Evolutionary conservation across 2,329 filamentous ascomycete species (phyloP).

Genomic region (Ophiobolus disseminans): DNA sequence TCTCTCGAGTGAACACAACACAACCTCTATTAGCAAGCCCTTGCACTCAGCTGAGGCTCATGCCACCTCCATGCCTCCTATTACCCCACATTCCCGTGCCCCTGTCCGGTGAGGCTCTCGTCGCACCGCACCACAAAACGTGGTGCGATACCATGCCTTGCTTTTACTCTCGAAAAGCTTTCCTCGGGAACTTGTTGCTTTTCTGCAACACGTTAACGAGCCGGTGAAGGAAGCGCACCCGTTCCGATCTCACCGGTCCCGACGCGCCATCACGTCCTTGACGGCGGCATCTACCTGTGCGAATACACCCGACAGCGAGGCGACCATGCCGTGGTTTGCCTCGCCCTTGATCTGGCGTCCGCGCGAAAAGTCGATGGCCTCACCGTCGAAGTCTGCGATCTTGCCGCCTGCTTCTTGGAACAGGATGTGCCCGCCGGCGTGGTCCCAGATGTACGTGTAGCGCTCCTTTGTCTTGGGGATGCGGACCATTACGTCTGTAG

Average conservation of each 20-base stretch:
- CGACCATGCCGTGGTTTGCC: conserved; percentile 46
- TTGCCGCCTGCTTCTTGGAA: conserved; percentile 59
- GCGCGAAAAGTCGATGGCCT: conserved; percentile 54
- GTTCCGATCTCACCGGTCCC: neutral
- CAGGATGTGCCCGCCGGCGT: conserved; percentile 61
- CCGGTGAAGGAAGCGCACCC: conserved; percentile 24
- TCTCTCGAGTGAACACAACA: neutral
- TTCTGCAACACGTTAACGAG: conserved; percentile 18
- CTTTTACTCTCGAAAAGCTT: too few species aligned
- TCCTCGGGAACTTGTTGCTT: too few species aligned
- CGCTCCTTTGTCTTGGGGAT: conserved; percentile 54
- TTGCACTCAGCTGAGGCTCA: conserved; percentile 27
- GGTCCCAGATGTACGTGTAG: conserved; percentile 63
- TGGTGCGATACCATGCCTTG: neutral
- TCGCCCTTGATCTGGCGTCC: conserved; percentile 44
- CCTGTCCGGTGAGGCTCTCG: conserved; percentile 3
- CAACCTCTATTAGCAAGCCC: neutral
- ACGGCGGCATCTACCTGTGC: conserved; percentile 36
- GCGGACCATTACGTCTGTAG: conserved; percentile 58
- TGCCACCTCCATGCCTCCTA: conserved; percentile 15
- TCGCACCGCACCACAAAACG: conserved; percentile 1
- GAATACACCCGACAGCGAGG: conserved; percentile 35
- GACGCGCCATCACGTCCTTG: conserved; percentile 30
- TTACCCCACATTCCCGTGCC: conserved; percentile 12
- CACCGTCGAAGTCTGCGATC: conserved; percentile 60